A percentile compares a stretch with the other conserved stretches of the same genome.
Evolutionary conservation across 2,329 filamentous ascomycete species (phyloP).

Genomic region (Calonectria multiphialidica): DNA sequence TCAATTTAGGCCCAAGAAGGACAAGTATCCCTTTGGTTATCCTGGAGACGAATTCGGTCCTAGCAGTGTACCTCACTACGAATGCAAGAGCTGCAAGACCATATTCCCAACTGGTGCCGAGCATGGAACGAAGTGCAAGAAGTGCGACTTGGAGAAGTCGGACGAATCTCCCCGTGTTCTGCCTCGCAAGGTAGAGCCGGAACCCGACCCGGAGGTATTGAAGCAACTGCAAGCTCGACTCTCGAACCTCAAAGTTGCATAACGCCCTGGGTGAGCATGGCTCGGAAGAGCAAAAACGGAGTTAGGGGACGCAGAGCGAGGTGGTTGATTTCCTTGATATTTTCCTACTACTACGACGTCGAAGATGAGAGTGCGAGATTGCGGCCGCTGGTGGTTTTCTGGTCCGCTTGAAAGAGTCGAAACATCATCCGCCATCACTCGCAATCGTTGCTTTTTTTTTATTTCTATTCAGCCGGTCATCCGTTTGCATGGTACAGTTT

Average conservation of each 20-base stretch:
- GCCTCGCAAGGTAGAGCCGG: conserved; percentile 70
- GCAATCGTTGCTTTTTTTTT: conserved; percentile 32
- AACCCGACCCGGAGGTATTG: conserved; percentile 72
- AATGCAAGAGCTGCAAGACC: conserved; percentile 73
- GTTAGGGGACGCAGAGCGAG: conserved; percentile 35
- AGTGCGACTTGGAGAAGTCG: conserved; percentile 73
- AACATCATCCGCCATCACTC: conserved; percentile 24
- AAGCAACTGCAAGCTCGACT: conserved; percentile 69
- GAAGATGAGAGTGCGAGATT: conserved; percentile 28
- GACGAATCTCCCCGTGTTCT: conserved; percentile 68
- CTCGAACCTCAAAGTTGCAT: conserved; percentile 55
- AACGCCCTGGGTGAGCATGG: conserved; percentile 11
- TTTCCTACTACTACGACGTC: conserved; percentile 26
- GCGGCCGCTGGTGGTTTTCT: conserved; percentile 21
- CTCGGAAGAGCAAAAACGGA: neutral
- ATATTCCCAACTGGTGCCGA: conserved; percentile 65
- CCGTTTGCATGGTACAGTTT: conserved; percentile 30
- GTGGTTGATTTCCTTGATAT: conserved; percentile 36
- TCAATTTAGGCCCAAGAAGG: conserved; percentile 68
- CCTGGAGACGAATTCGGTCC: conserved; percentile 72
- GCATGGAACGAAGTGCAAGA: conserved; percentile 66
- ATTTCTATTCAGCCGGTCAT: conserved; percentile 34
- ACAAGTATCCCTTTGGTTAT: conserved; percentile 78
- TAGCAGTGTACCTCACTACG: conserved; percentile 64
- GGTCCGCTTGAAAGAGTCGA: conserved; percentile 26